Evolutionary conservation across 805 yeast genomes (phyloP).

Genomic region (Monosporozyma aerobia): DNA sequence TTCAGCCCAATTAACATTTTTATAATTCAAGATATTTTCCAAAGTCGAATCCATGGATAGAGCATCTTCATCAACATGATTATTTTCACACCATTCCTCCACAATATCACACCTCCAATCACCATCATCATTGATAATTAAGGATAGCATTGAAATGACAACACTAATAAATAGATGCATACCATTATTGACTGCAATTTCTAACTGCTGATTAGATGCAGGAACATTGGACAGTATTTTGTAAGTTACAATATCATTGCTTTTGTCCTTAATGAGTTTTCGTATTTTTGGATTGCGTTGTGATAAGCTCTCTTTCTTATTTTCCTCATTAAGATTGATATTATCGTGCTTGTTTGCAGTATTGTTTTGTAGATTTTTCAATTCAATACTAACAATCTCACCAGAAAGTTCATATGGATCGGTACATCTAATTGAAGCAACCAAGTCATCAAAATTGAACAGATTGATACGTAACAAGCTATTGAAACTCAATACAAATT

Average conservation of each 20-base stretch:
- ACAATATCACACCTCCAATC: slow-evolving; percentile 21
- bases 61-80: slow-evolving; percentile 7
- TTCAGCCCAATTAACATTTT: slow-evolving; percentile 65
- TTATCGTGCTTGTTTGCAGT: not conserved
- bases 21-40: slow-evolving; percentile 38
- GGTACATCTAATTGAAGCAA: slow-evolving; percentile 19
- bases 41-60: slow-evolving; percentile 14
- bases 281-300: slow-evolving; percentile 10
- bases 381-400: slow-evolving; percentile 12
- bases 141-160: slow-evolving; percentile 17
- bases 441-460: slow-evolving; percentile 20
- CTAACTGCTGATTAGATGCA: slow-evolving; percentile 12
- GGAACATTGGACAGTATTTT: slow-evolving; percentile 10
- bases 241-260: slow-evolving; percentile 8
- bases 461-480: slow-evolving; percentile 11
- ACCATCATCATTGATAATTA: slow-evolving; percentile 19
- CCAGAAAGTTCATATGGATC: slow-evolving; percentile 16
- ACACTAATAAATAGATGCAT: slow-evolving; percentile 15
- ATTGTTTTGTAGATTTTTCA: not conserved
- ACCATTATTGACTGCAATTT: slow-evolving; percentile 13
- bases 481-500: slow-evolving; percentile 18
- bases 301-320: slow-evolving; percentile 2
- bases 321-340: not conserved
- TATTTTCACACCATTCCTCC: slow-evolving; percentile 19
- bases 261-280: slow-evolving; percentile 6